Evolutionary conservation across 345 rosid genomes (phyloP), one percentile per base, ranked within the genome.

Genomic region (Acer negundo): DNA sequence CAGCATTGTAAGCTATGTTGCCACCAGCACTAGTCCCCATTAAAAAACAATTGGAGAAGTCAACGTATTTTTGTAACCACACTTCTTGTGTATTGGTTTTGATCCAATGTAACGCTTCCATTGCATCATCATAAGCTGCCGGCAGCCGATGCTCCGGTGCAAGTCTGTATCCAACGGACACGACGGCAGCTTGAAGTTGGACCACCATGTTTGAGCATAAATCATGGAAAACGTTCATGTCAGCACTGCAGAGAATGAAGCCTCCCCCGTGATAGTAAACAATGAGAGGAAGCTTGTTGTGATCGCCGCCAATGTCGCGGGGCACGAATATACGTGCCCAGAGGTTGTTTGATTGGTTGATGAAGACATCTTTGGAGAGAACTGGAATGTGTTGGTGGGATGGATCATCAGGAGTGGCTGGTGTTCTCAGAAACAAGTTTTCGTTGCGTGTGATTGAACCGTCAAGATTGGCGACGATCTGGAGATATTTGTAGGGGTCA

Each of bases 101-200:
- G 69, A 91, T 82, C 85, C 83, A 86, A 5, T 74, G 73, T 59
- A 93, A 56, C 10, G 83, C 88, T 24, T 87, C 95, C 15, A 73
- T 6, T 0, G 89, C 92, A 47, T 93, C 95, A 0, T 91, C 93
- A 40, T 89, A 90, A 26, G 92, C 91, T 20, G 88, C 87, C 8
- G 94, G 97, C 11, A 89, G 88, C 1, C 93, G 88, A 59, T 90
- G 79, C 88, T 90, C 97, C 0, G 97, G 97, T 11, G 93, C 92
- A 0, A 88, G 79, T 3, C 93, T 88, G 74, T 91, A 86, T 0
- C 85, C 87, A 24, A 85, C 82, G 0, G 95, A 87, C 0, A 80
- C 86, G 5, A 93, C 80, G n/a, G 89, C 53, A 0, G 81, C 88
- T 31, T 81, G 75, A 68, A 85, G 80, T 2, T 74, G 71, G 16